phyloP scores from a whole-genome alignment of 306 rosid species.

The Luffa acutangula region DNA sequence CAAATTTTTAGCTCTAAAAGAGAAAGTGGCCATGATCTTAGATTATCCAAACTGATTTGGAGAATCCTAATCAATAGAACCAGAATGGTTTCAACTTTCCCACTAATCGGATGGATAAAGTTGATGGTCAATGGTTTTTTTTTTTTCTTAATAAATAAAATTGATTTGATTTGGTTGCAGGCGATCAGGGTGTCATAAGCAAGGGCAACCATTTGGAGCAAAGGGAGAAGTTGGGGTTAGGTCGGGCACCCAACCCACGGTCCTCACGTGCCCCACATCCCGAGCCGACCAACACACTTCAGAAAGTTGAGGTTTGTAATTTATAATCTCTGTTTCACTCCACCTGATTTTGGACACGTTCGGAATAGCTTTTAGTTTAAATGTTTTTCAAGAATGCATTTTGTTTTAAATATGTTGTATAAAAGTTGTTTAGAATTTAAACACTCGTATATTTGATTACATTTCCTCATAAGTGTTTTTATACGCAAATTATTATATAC shows the following conservation, averaged over 20 bases:
- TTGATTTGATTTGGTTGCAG: conserved; percentile 26
- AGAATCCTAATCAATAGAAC: background rate
- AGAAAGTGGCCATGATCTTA: background rate
- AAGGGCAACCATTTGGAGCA: conserved; percentile 60
- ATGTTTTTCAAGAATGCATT: too few species aligned
- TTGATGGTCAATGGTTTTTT: background rate
- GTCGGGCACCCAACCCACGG: conserved; percentile 34
- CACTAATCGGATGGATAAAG: background rate
- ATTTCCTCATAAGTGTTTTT: too few species aligned
- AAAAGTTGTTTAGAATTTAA: too few species aligned
- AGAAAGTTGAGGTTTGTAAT: conserved; percentile 89
- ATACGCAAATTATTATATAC: too few species aligned
- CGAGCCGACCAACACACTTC: conserved; percentile 42
- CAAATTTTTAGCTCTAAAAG: background rate
- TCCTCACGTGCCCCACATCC: conserved; percentile 36
- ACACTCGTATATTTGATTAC: too few species aligned
- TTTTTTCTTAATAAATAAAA: background rate
- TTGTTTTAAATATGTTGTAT: too few species aligned
- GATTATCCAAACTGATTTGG: background rate
- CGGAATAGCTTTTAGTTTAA: too few species aligned
- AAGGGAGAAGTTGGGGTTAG: conserved; percentile 79
- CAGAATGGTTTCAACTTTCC: background rate
- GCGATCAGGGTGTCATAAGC: conserved; percentile 30
- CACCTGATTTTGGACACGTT: too few species aligned
- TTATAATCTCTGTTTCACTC: background rate